A percentile compares a stretch with the other conserved stretches of the same genome.
Evolutionary conservation across 2,329 filamentous ascomycete species (phyloP).

Genomic region (Tympanopsis confertula): DNA sequence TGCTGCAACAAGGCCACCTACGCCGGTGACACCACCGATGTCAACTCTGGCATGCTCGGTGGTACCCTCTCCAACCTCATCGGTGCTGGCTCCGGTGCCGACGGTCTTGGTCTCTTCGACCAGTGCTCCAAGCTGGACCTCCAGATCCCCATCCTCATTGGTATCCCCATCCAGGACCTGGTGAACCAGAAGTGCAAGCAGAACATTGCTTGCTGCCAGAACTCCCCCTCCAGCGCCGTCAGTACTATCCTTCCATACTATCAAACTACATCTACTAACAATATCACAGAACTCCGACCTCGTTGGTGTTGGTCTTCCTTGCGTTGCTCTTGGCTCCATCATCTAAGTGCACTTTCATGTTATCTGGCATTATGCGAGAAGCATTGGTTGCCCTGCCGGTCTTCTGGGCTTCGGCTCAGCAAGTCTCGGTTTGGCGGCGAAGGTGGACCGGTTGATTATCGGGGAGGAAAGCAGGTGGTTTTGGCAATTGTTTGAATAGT

Average conservation of each 20-base stretch:
- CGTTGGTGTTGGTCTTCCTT: slow-evolving; percentile 21
- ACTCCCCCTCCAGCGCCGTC: slow-evolving; percentile 16
- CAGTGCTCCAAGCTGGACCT: slow-evolving; percentile 25
- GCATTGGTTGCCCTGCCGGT: neutral
- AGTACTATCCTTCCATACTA: too few species aligned
- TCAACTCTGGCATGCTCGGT: slow-evolving; percentile 17
- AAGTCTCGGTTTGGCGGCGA: neutral
- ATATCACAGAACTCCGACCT: slow-evolving; percentile 14
- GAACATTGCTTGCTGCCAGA: slow-evolving; percentile 26
- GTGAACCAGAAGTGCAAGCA: slow-evolving; percentile 24
- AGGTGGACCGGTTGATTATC: neutral
- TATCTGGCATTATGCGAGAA: too few species aligned
- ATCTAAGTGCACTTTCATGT: slow-evolving; percentile 16
- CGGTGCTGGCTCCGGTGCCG: slow-evolving; percentile 13
- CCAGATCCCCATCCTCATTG: slow-evolving; percentile 9
- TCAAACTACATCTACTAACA: slow-evolving; percentile 6
- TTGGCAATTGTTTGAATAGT: neutral
- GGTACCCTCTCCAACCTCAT: slow-evolving; percentile 19
- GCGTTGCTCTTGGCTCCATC: slow-evolving; percentile 22
- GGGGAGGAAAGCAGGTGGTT: too few species aligned
- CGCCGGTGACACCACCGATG: slow-evolving; percentile 18
- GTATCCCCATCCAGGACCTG: slow-evolving; percentile 11
- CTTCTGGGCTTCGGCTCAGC: neutral
- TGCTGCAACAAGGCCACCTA: slow-evolving; percentile 23
- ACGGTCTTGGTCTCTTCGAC: slow-evolving; percentile 23